Percentiles rank a stretch among this genome's conserved stretches.
These are phyloP conservation scores for Pneumocystis oryctolagi DNA, from an alignment of 1,139 yeast genomes.

Conservation along the genomic window DNA sequence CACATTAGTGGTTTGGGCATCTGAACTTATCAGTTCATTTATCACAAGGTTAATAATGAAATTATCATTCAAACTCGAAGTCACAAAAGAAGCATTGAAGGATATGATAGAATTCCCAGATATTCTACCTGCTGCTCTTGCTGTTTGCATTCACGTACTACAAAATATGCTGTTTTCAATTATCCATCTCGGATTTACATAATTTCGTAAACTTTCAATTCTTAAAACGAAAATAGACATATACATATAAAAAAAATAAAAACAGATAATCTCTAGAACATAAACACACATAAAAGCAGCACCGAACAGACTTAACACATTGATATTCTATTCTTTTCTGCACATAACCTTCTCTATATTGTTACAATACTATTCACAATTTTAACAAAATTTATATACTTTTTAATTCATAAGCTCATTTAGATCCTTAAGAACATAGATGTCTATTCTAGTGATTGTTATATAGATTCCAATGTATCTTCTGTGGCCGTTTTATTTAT, in stretches of 20 bases:
- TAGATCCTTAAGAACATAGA: background rate
- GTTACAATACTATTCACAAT: background rate
- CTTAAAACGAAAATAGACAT: background rate
- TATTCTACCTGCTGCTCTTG: constrained; percentile 4
- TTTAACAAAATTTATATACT: background rate
- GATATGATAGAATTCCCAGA: constrained; percentile 7
- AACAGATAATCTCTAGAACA: background rate
- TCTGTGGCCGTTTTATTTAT: background rate
- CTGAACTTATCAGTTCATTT: constrained; percentile 3
- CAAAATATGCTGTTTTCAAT: constrained; percentile 7
- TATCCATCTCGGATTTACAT: constrained; percentile 1
- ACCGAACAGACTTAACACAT: background rate
- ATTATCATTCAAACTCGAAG: constrained; percentile 3
- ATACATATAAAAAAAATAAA: background rate
- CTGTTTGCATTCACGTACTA: constrained; percentile 7
- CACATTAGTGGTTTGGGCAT: constrained; percentile 5
- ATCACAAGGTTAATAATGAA: constrained; percentile 6
- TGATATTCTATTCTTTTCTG: background rate
- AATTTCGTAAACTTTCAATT: background rate
- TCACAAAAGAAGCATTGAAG: constrained; percentile 4
- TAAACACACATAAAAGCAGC: background rate
- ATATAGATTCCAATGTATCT: background rate
- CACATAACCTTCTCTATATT: background rate
- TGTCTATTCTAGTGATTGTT: background rate
- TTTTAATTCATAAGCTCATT: background rate